Evolutionary conservation across 208 protist genomes (phyloP).

Genomic region (Novymonas esmeraldas): DNA sequence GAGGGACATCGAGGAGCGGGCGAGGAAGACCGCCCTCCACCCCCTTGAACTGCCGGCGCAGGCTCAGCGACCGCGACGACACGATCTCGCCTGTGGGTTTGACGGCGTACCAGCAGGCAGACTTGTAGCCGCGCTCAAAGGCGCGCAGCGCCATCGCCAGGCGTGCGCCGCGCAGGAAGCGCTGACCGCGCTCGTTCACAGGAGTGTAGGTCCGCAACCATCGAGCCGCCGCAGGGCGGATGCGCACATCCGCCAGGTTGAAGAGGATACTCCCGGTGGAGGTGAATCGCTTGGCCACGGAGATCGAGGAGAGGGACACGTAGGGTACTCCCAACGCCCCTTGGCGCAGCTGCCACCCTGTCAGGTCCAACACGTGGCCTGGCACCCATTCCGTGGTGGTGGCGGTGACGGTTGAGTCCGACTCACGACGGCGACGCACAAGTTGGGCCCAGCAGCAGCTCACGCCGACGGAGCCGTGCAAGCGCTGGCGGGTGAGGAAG

Average conservation of each 20-base stretch:
- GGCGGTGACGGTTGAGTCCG: not conserved
- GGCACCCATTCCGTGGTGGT: conserved; percentile 38
- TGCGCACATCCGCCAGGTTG: conserved; percentile 46
- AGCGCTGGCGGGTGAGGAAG: conserved; percentile 38
- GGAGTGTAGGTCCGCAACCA: conserved; percentile 63
- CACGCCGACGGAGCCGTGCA: conserved; percentile 27
- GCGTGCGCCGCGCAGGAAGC: conserved; percentile 37
- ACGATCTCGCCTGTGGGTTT: no score
- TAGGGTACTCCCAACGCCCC: conserved; percentile 25
- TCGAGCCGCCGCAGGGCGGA: conserved; percentile 22
- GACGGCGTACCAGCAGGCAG: no score
- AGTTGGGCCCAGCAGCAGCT: conserved; percentile 64
- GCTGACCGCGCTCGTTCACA: conserved; percentile 31
- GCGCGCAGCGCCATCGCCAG: conserved; percentile 61
- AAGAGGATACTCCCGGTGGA: conserved; percentile 30
- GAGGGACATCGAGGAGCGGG: not conserved
- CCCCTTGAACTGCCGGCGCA: not conserved
- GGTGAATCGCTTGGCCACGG: not conserved
- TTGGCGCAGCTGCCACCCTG: conserved; percentile 31
- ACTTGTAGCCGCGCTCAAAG: conserved; percentile 54
- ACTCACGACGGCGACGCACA: not conserved
- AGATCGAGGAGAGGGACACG: not conserved
- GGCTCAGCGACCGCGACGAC: not conserved
- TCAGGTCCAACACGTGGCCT: conserved; percentile 11
- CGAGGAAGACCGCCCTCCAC: not conserved